These are phyloP conservation scores for Trapa bicornis DNA, from an alignment of 345 rosid species.

Conservation along the genomic window DNA sequence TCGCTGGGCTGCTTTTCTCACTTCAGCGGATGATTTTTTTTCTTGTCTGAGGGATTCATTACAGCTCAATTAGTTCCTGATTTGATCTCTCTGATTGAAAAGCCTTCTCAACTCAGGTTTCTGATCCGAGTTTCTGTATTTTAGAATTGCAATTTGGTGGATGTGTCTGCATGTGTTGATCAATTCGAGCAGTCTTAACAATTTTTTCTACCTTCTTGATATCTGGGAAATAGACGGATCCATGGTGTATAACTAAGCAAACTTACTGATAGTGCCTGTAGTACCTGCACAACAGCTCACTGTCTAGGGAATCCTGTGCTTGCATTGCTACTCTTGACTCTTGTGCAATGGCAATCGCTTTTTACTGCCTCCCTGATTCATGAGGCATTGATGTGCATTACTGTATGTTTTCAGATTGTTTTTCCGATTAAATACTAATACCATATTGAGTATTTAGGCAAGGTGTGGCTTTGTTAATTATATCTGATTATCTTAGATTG, in stretches of 20 bases:
- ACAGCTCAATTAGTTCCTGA: neutral
- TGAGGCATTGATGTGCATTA: neutral
- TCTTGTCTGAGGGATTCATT: neutral
- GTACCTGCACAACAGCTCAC: neutral
- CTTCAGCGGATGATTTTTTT: neutral
- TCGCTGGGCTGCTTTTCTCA: neutral
- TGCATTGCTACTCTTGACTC: neutral
- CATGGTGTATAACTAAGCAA: neutral
- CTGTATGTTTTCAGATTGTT: neutral
- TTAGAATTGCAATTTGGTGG: neutral
- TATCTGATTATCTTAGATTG: conserved; percentile 31
- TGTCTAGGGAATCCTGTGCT: neutral
- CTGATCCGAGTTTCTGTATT: no score
- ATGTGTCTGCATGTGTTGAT: neutral
- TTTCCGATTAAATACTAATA: neutral
- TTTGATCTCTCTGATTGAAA: neutral
- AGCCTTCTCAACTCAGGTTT: neutral
- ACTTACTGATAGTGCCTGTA: neutral
- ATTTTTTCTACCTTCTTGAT: no score
- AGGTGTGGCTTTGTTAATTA: conserved; percentile 1
- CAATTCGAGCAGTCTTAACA: neutral
- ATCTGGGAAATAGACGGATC: neutral
- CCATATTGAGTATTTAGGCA: conserved; percentile 2
- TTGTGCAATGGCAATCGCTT: neutral
- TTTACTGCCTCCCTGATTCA: neutral